A percentile compares a stretch with the other conserved stretches of the same genome.
Conservation (phyloP, 2,329 filamentous ascomycete species). For the Alternaria brassicae region DNA sequence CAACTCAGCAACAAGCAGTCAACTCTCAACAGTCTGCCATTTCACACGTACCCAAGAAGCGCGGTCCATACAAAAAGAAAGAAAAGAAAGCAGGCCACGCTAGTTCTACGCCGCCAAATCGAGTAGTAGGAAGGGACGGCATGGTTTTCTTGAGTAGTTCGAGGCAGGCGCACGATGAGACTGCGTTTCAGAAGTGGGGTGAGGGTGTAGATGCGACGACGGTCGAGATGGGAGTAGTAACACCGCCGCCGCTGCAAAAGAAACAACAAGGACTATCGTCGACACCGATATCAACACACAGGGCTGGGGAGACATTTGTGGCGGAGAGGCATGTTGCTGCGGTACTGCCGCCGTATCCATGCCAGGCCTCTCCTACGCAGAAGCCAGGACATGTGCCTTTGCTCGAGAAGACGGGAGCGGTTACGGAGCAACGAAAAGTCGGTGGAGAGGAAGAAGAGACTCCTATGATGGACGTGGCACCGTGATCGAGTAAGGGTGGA, state of each 20-base stretch:
- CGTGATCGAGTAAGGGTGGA: neutral
- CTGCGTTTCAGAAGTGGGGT: neutral
- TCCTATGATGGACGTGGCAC: neutral
- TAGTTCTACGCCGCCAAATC: neutral
- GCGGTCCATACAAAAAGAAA: conserved; percentile 2
- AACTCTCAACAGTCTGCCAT: neutral
- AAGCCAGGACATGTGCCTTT: neutral
- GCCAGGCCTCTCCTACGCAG: neutral
- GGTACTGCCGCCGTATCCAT: neutral
- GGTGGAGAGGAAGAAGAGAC: neutral
- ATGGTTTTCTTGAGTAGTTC: neutral
- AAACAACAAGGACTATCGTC: neutral
- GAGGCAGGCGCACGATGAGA: neutral
- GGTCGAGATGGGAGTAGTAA: neutral
- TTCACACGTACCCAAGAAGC: neutral
- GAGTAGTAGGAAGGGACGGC: neutral
- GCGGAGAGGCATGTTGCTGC: neutral
- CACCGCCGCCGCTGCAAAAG: neutral
- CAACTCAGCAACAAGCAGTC: neutral
- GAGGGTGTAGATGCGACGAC: neutral
- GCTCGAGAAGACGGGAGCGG: neutral
- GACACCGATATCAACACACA: neutral
- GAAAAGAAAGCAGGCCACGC: neutral
- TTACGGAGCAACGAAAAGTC: neutral
- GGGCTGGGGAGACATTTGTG: neutral